Percentiles rank a stretch among this genome's conserved stretches.
These are phyloP conservation scores for Penicillium riverlandense DNA, from an alignment of 495 filamentous ascomycete species.

Conservation along the genomic window DNA sequence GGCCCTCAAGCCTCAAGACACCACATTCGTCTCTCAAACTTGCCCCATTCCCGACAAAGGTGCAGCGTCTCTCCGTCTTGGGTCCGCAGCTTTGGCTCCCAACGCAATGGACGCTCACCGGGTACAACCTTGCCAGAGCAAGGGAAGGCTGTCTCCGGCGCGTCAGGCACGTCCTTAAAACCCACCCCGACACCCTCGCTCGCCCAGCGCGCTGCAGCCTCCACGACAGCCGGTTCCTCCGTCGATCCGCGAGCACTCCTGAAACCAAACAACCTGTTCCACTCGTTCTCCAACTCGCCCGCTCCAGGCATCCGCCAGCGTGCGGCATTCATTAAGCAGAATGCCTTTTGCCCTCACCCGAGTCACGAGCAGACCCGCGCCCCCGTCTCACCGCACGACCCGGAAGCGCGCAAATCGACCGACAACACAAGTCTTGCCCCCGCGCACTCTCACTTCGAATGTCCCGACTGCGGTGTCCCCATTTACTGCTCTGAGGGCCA, in stretches of 20 bases:
- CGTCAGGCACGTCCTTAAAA: constrained; percentile 2
- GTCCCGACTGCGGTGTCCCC: constrained; percentile 91
- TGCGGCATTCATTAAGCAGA: constrained; percentile 80
- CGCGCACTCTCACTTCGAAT: constrained; percentile 83
- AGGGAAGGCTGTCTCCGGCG: constrained; percentile 4
- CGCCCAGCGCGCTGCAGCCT: constrained; percentile 17
- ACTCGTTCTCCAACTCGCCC: constrained; percentile 82
- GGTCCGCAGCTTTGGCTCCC: constrained; percentile 26
- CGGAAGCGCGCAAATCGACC: constrained; percentile 46
- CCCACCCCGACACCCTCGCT: constrained; percentile 5
- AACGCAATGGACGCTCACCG: constrained; percentile 15
- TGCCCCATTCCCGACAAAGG: constrained; percentile 17
- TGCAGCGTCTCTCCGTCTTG: constrained; percentile 16
- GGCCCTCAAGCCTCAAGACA: constrained; percentile 13
- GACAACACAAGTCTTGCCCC: constrained; percentile 48
- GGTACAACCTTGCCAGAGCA: constrained; percentile 8
- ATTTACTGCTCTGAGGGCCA: constrained; percentile 90
- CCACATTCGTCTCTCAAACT: constrained; percentile 14
- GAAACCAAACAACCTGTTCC: constrained; percentile 79
- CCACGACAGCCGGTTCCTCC: constrained; percentile 14
- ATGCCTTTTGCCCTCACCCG: constrained; percentile 88
- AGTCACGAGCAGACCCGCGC: constrained; percentile 64
- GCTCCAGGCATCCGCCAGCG: constrained; percentile 74
- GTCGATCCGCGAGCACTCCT: constrained; percentile 47
- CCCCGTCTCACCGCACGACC: constrained; percentile 51